A percentile compares a stretch with the other conserved stretches of the same genome.
Evolutionary conservation across 2,329 filamentous ascomycete genomes (phyloP).

Genomic region (Colletotrichum endophyticum): DNA sequence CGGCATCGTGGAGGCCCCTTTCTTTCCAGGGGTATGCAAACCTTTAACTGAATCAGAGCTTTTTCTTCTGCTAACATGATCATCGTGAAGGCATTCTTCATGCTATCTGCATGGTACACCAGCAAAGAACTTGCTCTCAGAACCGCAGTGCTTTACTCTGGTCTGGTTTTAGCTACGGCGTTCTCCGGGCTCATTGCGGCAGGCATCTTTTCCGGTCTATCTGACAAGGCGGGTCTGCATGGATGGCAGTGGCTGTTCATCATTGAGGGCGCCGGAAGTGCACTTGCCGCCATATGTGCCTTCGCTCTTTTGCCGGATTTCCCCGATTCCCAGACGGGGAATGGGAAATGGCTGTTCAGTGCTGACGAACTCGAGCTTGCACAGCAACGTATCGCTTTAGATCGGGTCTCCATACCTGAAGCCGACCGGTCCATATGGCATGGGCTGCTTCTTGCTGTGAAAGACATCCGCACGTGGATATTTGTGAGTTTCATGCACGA

Average conservation of each 20-base stretch:
- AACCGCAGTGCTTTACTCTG: neutral
- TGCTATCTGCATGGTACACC: constrained; percentile 71
- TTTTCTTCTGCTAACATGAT: neutral
- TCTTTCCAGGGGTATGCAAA: neutral
- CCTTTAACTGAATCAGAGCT: rapidly evolving
- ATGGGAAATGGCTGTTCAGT: neutral
- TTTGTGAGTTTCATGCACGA: constrained; percentile 1
- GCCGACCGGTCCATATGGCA: constrained; percentile 5
- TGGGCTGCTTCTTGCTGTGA: constrained; percentile 24
- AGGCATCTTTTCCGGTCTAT: neutral
- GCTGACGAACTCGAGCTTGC: constrained; percentile 10
- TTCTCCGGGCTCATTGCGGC: constrained; percentile 20
- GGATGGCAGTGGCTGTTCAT: neutral
- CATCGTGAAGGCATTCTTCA: constrained; percentile 46
- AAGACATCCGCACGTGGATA: constrained; percentile 26
- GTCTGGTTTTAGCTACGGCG: neutral
- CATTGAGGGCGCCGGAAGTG: neutral
- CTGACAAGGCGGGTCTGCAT: neutral
- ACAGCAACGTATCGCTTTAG: neutral
- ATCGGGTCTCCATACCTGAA: constrained; percentile 23
- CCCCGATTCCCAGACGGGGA: neutral
- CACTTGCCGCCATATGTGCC: neutral
- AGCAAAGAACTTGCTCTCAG: constrained; percentile 69
- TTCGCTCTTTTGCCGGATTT: neutral
- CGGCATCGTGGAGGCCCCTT: neutral